A percentile compares a stretch with the other conserved stretches of the same genome.
These are phyloP conservation scores for Pichia scutulata DNA, from an alignment of 805 yeast species.

Conservation along the genomic window DNA sequence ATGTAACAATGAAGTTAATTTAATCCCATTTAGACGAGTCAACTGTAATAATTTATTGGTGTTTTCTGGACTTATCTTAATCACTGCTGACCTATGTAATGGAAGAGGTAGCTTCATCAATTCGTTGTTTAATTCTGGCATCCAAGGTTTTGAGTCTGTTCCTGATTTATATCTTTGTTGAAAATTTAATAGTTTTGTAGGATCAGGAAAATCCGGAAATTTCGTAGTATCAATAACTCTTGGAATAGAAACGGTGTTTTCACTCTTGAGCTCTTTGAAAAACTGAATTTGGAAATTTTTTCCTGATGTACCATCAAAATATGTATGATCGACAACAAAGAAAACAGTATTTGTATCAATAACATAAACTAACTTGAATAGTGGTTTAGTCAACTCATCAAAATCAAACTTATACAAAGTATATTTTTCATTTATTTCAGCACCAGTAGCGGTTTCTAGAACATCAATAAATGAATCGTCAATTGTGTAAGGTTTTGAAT, in stretches of 20 bases:
- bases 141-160: not conserved
- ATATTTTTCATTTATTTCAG: conserved; percentile 1
- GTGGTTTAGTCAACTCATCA: conserved; percentile 1
- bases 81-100: conserved; percentile 1
- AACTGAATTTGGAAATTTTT: conserved; percentile 6
- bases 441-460: not conserved
- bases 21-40: conserved; percentile 2
- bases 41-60: not conserved
- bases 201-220: conserved; percentile 4
- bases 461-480: not conserved
- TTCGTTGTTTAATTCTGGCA: not conserved
- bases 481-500: not conserved
- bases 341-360: conserved; percentile 2
- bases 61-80: not conserved
- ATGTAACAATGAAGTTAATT: conserved; percentile 8
- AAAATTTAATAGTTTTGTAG: conserved; percentile 2
- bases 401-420: conserved; percentile 2
- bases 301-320: conserved; percentile 12
- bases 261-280: not conserved
- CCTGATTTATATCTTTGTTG: not conserved
- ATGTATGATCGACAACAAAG: conserved; percentile 8
- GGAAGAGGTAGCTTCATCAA: conserved; percentile 3
- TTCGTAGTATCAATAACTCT: not conserved
- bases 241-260: not conserved
- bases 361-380: conserved; percentile 7